These are phyloP conservation scores for Vaccinium vitisidaea DNA, from an alignment of 148 eudicot species.

Conservation along the genomic window DNA sequence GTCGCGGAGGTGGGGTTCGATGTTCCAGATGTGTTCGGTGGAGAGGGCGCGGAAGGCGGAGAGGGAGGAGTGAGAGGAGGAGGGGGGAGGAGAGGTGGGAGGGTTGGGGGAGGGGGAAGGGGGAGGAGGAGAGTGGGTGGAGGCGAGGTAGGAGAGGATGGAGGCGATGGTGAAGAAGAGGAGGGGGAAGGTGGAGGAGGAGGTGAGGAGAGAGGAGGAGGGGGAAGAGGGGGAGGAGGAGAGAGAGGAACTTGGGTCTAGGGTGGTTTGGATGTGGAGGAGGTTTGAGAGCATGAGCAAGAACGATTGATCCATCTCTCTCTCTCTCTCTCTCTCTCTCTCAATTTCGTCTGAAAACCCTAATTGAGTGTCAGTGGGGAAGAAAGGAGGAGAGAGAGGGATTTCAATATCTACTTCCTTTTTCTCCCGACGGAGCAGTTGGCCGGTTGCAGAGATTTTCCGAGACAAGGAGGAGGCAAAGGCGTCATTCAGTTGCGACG, in stretches of 20 bases:
- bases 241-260: constrained; percentile 76
- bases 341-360: no score
- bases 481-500: no score
- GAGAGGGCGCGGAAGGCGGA: constrained; percentile 86
- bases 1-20: constrained; percentile 80
- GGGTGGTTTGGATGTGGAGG: constrained; percentile 80
- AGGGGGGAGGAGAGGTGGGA: constrained; percentile 27
- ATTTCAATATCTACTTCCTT: no score
- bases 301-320: constrained; percentile 68
- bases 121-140: constrained; percentile 24
- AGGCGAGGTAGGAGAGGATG: constrained; percentile 63
- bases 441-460: no score
- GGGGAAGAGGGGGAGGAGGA: constrained; percentile 20
- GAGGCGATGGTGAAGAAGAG: constrained; percentile 78
- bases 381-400: no score
- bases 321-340: constrained; percentile 8
- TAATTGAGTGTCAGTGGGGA: no score
- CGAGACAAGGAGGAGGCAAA: no score
- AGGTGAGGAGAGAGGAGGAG: neutral
- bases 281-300: constrained; percentile 74
- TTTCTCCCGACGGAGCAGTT: no score
- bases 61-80: constrained; percentile 59
- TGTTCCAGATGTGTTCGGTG: constrained; percentile 81
- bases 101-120: constrained; percentile 25
- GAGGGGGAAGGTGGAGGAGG: constrained; percentile 63